These are phyloP conservation scores for Agapanthus africanus DNA, from an alignment of 106 monocot genomes.

Conservation along the genomic window DNA sequence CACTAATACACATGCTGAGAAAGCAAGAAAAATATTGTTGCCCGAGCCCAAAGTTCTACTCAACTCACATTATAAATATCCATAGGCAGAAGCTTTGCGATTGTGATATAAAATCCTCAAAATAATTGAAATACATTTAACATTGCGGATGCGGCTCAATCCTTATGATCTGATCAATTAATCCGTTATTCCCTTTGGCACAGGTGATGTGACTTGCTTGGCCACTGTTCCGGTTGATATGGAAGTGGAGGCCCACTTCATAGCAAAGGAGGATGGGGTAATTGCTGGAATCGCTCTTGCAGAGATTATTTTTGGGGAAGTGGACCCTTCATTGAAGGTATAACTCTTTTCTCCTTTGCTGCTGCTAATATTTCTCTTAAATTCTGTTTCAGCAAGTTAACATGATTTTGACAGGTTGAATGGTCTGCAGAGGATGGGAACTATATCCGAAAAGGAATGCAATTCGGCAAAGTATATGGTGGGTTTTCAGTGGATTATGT, in stretches of 20 bases:
- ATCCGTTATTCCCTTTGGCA: constrained; percentile 4
- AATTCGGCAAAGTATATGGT: constrained; percentile 94
- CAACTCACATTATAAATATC: background rate
- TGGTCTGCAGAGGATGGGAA: constrained; percentile 81
- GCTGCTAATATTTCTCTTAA: background rate
- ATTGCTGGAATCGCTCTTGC: constrained; percentile 89
- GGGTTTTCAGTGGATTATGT: background rate
- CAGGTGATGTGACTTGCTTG: constrained; percentile 92
- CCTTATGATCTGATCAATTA: background rate
- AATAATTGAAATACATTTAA: background rate
- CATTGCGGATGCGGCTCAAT: background rate
- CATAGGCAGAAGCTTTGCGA: background rate
- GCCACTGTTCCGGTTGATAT: constrained; percentile 82
- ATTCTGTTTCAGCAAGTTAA: background rate
- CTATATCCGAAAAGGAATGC: constrained; percentile 57
- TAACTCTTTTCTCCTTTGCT: background rate
- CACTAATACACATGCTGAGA: too few species aligned
- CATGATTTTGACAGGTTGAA: constrained; percentile 46
- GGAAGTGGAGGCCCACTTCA: constrained; percentile 87
- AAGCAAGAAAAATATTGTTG: too few species aligned
- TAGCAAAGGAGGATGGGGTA: constrained; percentile 92
- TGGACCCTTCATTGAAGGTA: constrained; percentile 84
- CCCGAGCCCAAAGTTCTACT: background rate
- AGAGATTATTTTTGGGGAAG: constrained; percentile 83
- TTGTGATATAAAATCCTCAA: background rate